Evolutionary conservation across 2,329 filamentous ascomycete genomes (phyloP), one percentile per base, ranked within the genome.

Genomic region (Fusarium pseudoanthophilum): DNA sequence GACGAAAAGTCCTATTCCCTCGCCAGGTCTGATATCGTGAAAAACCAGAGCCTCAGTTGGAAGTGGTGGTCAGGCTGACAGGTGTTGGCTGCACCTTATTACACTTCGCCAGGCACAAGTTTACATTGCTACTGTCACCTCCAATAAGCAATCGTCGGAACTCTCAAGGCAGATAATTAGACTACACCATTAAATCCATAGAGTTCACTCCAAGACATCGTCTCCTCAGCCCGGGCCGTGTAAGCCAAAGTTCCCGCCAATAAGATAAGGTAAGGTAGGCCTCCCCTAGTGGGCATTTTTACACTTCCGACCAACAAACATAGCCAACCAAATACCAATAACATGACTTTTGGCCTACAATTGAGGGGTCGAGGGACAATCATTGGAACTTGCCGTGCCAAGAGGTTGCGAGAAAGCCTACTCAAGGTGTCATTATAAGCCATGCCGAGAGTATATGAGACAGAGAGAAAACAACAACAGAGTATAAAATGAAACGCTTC

Each of bases 241-340:
- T 51, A 52, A 64, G 21, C n/a, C 48, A 71, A 63, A 58, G 57
- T 60, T 61, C 42, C 63, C 52, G 34, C 72, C 71, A 74, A 74
- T 74, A 21, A 34, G n/a, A 49, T 74, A 21, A 40, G 64, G 71
- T 74, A 21, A 40, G 64, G 71, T 45, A 40, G 67, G 71, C 68
- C 68, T 74, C 71, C 71, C 36, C 30, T 74, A 74, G 71, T 49
- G 59, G 52, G 8, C 28, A 52, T 69, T 74, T 30, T 64, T 74
- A 72, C 64, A 74, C 64, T 74, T 74, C 72, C 49, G 43, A 69
- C 67, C 71, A 73, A 68, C 71, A 52, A 21, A 45, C 51, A 56
- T 32, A 28, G 26, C 71, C 67, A 74, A 74, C 56, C 63, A 72
- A 58, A 59, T 36, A 21, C 30, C 20, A 39, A 73, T 69, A 39